phyloP scores from a whole-genome alignment of 176 grass and related monocot genomes.

The Otatea glauca region DNA sequence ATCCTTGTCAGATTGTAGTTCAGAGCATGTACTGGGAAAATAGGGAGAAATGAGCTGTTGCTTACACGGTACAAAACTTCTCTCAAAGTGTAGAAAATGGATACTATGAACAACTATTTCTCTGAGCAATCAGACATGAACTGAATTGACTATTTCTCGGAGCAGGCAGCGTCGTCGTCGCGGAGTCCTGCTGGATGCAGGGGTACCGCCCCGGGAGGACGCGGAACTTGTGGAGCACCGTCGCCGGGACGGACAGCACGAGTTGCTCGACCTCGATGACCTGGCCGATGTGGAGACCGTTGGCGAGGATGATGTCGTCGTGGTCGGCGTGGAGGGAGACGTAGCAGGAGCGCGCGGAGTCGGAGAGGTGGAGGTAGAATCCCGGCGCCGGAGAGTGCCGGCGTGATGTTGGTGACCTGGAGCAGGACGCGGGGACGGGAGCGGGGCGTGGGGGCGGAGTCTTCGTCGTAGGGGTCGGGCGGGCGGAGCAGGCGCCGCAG shows the following conservation, averaged over 20 bases:
- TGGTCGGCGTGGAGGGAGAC: conserved; percentile 80
- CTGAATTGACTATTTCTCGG: not conserved
- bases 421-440: conserved; percentile 47
- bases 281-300: conserved; percentile 87
- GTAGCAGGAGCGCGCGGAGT: conserved; percentile 75
- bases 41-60: not conserved
- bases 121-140: not conserved
- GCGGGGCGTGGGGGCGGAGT: conserved; percentile 12
- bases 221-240: conserved; percentile 68
- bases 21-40: conserved; percentile 63
- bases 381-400: conserved; percentile 64
- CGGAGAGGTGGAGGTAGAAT: conserved; percentile 90
- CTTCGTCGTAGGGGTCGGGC: conserved; percentile 46
- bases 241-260: conserved; percentile 61
- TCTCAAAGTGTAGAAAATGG: not conserved
- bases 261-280: conserved; percentile 72
- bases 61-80: not conserved
- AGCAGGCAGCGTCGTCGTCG: conserved; percentile 42
- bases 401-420: conserved; percentile 82
- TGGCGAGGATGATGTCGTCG: conserved; percentile 76
- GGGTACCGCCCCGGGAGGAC: conserved; percentile 60
- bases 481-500: conserved; percentile 69
- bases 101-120: not conserved
- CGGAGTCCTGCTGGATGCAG: conserved; percentile 56
- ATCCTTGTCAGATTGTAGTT: conserved; percentile 79